phyloP scores from a whole-genome alignment of 768 basidiomycete genomes.

The Mycena rebaudengoi region DNA sequence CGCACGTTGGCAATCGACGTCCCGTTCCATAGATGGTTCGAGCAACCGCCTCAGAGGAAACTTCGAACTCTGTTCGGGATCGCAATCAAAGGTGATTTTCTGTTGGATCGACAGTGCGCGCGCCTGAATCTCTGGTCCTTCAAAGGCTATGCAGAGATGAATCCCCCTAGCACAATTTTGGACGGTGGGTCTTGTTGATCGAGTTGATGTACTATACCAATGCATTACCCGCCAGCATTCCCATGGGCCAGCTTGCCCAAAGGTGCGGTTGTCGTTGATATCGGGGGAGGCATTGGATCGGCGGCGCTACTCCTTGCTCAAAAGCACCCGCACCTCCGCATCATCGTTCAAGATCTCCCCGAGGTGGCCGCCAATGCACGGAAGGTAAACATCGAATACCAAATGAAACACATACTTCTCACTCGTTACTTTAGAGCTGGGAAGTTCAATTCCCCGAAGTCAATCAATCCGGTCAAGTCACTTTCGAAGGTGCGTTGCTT shows the following conservation, averaged over 20 bases:
- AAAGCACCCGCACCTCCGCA: conserved; percentile 30
- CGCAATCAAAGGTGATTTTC: conserved; percentile 4
- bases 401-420: conserved; percentile 14
- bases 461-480: not conserved
- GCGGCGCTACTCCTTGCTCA: not conserved
- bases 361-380: conserved; percentile 32
- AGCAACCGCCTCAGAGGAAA: conserved; percentile 1
- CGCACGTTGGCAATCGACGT: conserved; percentile 1
- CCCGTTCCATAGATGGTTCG: conserved; percentile 1
- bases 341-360: conserved; percentile 41
- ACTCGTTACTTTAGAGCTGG: conserved; percentile 2
- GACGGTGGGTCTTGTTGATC: conserved; percentile 6
- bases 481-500: conserved; percentile 10
- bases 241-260: conserved; percentile 5
- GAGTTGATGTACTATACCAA: not conserved
- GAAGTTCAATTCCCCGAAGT: not conserved
- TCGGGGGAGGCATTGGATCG: conserved; percentile 41
- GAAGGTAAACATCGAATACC: not conserved
- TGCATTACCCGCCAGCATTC: conserved; percentile 8
- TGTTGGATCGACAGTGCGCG: no score
- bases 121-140: not conserved
- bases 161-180: conserved; percentile 12
- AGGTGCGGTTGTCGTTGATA: conserved; percentile 39
- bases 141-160: conserved; percentile 7
- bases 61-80: conserved; percentile 8